phyloP scores from a whole-genome alignment of 805 yeast genomes.

The Spathaspora passalidarum region DNA sequence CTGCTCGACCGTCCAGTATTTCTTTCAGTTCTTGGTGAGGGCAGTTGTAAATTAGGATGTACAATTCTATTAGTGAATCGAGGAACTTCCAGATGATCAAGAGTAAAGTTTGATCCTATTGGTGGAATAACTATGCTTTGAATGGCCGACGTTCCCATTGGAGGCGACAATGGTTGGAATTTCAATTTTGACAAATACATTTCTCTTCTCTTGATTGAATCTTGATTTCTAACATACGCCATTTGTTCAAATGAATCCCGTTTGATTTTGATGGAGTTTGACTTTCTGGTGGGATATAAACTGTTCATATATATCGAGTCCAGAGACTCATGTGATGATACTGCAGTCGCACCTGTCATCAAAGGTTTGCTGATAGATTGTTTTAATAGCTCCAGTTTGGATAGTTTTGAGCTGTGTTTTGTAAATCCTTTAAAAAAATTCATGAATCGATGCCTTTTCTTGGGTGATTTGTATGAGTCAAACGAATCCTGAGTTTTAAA shows the following conservation, averaged over 20 bases:
- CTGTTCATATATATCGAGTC: slow-evolving; percentile 1
- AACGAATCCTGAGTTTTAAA: background rate
- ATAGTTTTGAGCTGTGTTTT: background rate
- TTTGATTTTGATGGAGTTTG: slow-evolving; percentile 3
- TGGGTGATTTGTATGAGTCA: background rate
- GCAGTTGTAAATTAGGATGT: slow-evolving; percentile 8
- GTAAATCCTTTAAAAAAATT: background rate
- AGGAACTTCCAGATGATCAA: slow-evolving; percentile 2
- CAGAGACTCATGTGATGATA: background rate
- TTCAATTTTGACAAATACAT: slow-evolving; percentile 1
- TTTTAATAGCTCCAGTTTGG: background rate
- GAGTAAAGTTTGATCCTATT: slow-evolving; percentile 1
- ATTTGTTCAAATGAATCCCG: slow-evolving; percentile 3
- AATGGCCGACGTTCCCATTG: slow-evolving; percentile 3
- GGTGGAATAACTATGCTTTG: slow-evolving; percentile 11
- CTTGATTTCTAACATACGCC: background rate
- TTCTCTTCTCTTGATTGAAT: background rate
- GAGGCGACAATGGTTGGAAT: background rate
- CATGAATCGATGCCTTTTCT: slow-evolving; percentile 2
- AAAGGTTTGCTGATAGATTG: slow-evolving; percentile 1
- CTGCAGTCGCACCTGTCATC: background rate
- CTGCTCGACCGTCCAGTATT: no score
- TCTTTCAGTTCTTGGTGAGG: background rate
- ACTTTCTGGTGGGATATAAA: slow-evolving; percentile 3
- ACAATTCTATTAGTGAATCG: slow-evolving; percentile 4